Base-by-base conservation (phyloP, 305 asterid genomes). In the Fraxinus paxiana region DNA sequence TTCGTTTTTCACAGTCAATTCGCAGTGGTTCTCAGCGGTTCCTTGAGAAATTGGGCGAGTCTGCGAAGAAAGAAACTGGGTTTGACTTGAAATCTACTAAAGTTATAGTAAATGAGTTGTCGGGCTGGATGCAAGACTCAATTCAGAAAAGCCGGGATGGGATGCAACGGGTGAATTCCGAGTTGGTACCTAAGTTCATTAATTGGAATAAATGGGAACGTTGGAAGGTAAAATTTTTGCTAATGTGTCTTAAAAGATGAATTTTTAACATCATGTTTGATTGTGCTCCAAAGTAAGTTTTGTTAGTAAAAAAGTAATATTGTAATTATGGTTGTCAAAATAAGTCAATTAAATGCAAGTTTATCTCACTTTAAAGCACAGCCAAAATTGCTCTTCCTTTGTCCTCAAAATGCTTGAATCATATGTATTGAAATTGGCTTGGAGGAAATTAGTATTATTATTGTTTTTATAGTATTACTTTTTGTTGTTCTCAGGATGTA, bases 131-230 rank as follows among this genome's bases (percentile, higher is more conserved):
- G 74, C 77, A 82, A 48, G 86, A 88, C 72, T 88, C 91, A 6
- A 83, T 83, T 51, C 69, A 79, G 75, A 81, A 78, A 69, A 88
- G 87, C 28, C 88, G 76, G 84, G 78, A 82, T 28, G 80, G 80
- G 85, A 59, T 90, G 15, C 90, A 90, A 63, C 89, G 82, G 48
- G 76, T 90, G 33, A 89, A 86, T 80, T 87, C 88, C 43, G 94
- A 91, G 80, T 77, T 87, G 83, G 56, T 90, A 87, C 94, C 98
- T 61, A 85, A 86, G 33, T 93, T 96, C 85, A 73, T 90, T 54
- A 80, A 81, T 84, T 96, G 99, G 99, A 94, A 94, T 86, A 90
- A 85, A 63, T 89, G 89, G 95, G 98, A 92, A 41, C 86, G 82
- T 17, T 96, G 99, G 99, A 96, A 94, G 99, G 99, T 94, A 80